Base-by-base conservation (phyloP, 352 stramenopile species). In the Elongisporangium undulatum region DNA sequence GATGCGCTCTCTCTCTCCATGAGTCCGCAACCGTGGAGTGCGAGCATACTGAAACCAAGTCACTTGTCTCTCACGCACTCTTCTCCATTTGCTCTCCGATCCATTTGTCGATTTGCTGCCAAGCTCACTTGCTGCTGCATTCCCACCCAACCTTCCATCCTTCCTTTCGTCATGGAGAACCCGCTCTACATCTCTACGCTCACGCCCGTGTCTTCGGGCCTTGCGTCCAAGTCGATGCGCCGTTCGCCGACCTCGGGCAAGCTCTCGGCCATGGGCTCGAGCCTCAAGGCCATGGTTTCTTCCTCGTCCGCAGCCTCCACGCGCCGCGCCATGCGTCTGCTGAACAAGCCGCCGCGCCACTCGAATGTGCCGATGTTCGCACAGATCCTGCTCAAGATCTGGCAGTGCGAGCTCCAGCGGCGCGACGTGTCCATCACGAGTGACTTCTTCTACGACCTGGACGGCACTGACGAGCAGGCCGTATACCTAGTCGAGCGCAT, bases 391-490 rank as follows among this genome's bases (percentile, higher is more conserved):
- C 69, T 90, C 10, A 62, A 74, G 39, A 60, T 92, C 38, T 92
- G 82, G 82, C 77, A 90, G 64, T 66, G 62, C 24, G 77, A 86
- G 60, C 61, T 90, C 22, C 72, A 77, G 55, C 74, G 82, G 53
- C 70, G 72, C 49, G 79, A 91, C 51, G 66, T 91, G 53, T 66
- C 67, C 24, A 71, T 90, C 48, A 78, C 75, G 52, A 85, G 70
- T 56, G 79, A 89, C 58, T 85, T 89, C 19, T 87, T 89, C 56
- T 70, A 84, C 63, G 77, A 90, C 54, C 60, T 90, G 7, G 61
- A 77, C 20, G 79, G 77, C 59, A 76, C 80, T 15, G 75, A 87
- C 38, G 72, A 86, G 58, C 73, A 87, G 49, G 80, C 67, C 34
- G 72, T 70, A 53, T 69, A 77, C 38, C 75, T 90, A 16, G 69